phyloP scores from a whole-genome alignment of 1,139 yeast genomes.

The Debaryomycetaceae sp. region DNA sequence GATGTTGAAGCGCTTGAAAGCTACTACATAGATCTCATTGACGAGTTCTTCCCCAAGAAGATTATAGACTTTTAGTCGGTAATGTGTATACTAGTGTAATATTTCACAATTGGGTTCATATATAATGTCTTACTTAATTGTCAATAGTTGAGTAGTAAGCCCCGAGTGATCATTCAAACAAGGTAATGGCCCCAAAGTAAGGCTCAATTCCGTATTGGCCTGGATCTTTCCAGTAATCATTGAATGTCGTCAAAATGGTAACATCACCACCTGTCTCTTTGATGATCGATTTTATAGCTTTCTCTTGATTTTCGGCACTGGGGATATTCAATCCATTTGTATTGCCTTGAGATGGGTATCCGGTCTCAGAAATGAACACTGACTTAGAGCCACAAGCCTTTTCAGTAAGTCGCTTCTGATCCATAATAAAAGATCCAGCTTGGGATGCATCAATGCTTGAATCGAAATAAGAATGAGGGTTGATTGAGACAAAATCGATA shows the following conservation, averaged over 20 bases:
- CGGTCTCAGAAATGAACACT: constrained; percentile 73
- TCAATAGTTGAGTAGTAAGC: background rate
- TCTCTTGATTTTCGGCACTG: constrained; percentile 59
- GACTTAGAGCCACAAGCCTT: constrained; percentile 50
- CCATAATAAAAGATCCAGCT: constrained; percentile 70
- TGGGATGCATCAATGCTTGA: constrained; percentile 53
- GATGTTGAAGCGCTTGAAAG: constrained; percentile 49
- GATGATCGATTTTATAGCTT: constrained; percentile 63
- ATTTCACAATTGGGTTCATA: background rate
- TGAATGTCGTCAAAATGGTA: constrained; percentile 69
- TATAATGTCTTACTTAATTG: background rate
- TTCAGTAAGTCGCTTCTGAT: constrained; percentile 55
- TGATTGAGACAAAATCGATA: constrained; percentile 78
- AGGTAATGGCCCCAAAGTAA: constrained; percentile 66
- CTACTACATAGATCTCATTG: constrained; percentile 60
- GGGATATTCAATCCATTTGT: constrained; percentile 76
- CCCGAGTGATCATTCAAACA: constrained; percentile 21
- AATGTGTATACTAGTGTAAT: background rate
- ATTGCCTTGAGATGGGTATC: constrained; percentile 77
- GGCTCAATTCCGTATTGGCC: constrained; percentile 85
- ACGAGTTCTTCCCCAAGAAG: constrained; percentile 61
- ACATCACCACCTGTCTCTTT: constrained; percentile 54
- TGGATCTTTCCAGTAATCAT: constrained; percentile 86
- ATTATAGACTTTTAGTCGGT: constrained; percentile 48
- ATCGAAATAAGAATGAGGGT: constrained; percentile 86